These are phyloP conservation scores for Cryphonectria carpinicola DNA, from an alignment of 2,329 filamentous ascomycete genomes.

Conservation along the genomic window DNA sequence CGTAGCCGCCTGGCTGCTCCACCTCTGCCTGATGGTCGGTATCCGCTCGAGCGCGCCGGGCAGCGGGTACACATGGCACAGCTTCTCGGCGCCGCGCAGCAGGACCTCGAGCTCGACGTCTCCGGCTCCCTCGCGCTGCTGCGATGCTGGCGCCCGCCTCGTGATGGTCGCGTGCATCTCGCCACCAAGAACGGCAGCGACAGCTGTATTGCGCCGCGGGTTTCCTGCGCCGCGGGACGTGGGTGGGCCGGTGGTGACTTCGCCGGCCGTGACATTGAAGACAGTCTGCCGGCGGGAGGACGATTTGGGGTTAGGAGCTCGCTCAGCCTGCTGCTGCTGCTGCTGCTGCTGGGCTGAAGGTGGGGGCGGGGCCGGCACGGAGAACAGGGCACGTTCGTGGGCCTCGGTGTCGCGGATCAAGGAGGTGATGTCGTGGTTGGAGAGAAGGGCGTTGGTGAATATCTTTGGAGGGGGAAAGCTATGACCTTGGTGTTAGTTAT, in stretches of 20 bases:
- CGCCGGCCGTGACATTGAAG: conserved; percentile 66
- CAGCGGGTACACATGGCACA: conserved; percentile 85
- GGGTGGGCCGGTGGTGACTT: conserved; percentile 62
- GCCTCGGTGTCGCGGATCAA: conserved; percentile 93
- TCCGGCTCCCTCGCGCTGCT: conserved; percentile 55
- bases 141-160: conserved; percentile 55
- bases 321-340: conserved; percentile 45
- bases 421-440: conserved; percentile 87
- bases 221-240: conserved; percentile 49
- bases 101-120: conserved; percentile 88
- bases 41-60: conserved; percentile 80
- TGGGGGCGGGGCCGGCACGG: conserved; percentile 73
- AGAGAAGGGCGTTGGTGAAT: conserved; percentile 91
- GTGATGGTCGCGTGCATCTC: conserved; percentile 84
- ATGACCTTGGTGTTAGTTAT: conserved; percentile 6
- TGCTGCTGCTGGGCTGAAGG: conserved; percentile 45
- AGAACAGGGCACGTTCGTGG: conserved; percentile 94
- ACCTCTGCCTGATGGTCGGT: conserved; percentile 68
- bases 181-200: conserved; percentile 84
- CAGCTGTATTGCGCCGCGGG: conserved; percentile 76
- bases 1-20: conserved; percentile 73
- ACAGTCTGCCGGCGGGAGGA: conserved; percentile 62
- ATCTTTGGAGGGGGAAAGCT: conserved; percentile 91
- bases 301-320: conserved; percentile 36
- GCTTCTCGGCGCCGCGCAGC: conserved; percentile 83